Conservation (phyloP, 1,284 basidiomycete genomes). For the Mycena sp. region DNA sequence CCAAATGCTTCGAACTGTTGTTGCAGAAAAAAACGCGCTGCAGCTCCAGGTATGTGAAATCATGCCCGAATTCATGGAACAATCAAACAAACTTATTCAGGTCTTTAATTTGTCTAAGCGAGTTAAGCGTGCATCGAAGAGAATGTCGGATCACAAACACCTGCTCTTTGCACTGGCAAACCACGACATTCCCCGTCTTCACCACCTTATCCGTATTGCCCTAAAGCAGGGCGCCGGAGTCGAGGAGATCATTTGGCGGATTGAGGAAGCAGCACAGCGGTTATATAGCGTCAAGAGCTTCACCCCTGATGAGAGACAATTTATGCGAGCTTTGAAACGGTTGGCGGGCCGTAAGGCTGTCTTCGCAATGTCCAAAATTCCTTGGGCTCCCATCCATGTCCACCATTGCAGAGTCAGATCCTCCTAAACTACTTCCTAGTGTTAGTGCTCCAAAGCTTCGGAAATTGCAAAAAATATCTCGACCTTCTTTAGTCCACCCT, state of each 20-base stretch:
- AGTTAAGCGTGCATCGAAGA: too few species aligned
- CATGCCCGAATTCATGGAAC: background rate
- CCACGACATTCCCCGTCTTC: background rate
- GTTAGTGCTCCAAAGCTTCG: background rate
- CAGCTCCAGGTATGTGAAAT: background rate
- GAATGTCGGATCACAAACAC: conserved; percentile 2
- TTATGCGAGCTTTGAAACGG: background rate
- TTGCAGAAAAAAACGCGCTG: background rate
- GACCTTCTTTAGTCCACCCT: background rate
- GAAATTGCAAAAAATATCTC: background rate
- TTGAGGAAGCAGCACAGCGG: background rate
- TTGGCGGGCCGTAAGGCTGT: background rate
- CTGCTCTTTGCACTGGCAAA: background rate
- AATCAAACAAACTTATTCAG: background rate
- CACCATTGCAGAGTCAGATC: background rate
- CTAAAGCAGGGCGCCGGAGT: background rate
- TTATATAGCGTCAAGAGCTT: background rate
- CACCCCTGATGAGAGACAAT: background rate
- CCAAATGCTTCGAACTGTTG: background rate
- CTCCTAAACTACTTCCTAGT: background rate
- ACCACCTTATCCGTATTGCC: background rate
- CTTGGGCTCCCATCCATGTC: background rate
- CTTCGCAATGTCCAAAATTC: background rate
- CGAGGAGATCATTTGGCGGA: background rate
- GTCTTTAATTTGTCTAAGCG: too few species aligned